Evolutionary conservation across 2,329 filamentous ascomycete genomes (phyloP), one percentile per base, ranked within the genome.

Genomic region (Conoideocrella luteorostrata): DNA sequence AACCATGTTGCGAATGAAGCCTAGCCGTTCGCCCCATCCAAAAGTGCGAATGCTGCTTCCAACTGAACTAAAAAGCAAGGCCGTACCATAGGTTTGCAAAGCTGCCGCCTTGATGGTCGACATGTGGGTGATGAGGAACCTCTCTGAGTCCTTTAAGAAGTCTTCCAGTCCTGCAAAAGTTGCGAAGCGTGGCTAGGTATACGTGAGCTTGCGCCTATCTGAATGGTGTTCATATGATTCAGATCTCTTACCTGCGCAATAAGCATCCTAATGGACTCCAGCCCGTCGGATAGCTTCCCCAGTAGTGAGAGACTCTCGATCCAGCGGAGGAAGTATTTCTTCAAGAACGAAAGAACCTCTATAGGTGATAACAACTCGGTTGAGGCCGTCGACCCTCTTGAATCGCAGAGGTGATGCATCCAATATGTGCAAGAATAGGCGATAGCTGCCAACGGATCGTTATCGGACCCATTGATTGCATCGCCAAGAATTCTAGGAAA

Each of bases 71-170:
- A 67, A 67, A 34, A 56, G 49, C 13, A 56, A 59, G 7, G 47
- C 60, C n/a, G 51, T 61, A 9, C 46, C 53, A 47, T 68, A 69
- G 17, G 53, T 45, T 47, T 68, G 64, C 6, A 59, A 47, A 15
- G 62, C 54, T 18, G 52, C 41, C 6, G 45, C 48, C 37, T 60
- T 45, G 35, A 66, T 58, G 29, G 54, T 38, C 35, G 42, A 43
- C 49, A 51, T 53, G 43, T 49, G 44, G 48, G 47, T 44, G 6
- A 52, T 30, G 15, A 60, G 50, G 52, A 60, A 66, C 11, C 18
- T 32, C 23, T 52, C 46, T 15, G 51, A 36, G 24, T 45, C 29
- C 1, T 36, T 24, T 17, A 70, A 44, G 43, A 70, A 68, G 21
- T 35, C 22, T 13, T 28, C 2, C 29, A 18, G 41, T 55, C 33